Percentiles rank a stretch among this genome's conserved stretches.
These are phyloP conservation scores for Diaporthe citri DNA, from an alignment of 2,329 filamentous ascomycete genomes.

Conservation along the genomic window DNA sequence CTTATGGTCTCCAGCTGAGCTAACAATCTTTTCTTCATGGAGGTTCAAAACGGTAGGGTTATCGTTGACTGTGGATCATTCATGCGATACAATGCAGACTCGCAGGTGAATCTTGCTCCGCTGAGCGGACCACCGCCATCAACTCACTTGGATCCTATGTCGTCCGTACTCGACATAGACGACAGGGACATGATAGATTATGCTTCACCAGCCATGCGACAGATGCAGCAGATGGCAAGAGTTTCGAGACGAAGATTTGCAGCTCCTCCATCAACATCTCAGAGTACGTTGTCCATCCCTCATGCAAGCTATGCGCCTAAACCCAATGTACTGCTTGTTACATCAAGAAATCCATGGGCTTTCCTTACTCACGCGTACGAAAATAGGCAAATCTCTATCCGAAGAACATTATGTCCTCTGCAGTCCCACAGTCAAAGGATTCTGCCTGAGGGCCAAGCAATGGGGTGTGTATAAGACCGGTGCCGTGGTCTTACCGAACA, in stretches of 20 bases:
- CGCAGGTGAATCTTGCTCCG: background rate
- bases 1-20: too few relatives aligned
- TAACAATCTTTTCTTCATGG: background rate
- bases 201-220: background rate
- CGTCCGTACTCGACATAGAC: background rate
- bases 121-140: background rate
- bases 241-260: background rate
- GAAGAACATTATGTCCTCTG: background rate
- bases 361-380: background rate
- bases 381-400: background rate
- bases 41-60: background rate
- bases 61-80: background rate
- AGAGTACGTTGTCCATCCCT: background rate
- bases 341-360: too few relatives aligned
- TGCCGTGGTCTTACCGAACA: background rate
- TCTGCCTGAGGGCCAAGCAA: background rate
- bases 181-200: background rate
- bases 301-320: too few relatives aligned
- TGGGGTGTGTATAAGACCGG: background rate
- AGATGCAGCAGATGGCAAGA: background rate
- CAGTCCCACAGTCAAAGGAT: background rate
- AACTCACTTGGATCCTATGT: background rate
- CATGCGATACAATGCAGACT: background rate
- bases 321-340: fast-evolving
- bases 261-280: background rate